Conservation (phyloP, 2,329 filamentous ascomycete species). For the Ophiostoma ips region DNA sequence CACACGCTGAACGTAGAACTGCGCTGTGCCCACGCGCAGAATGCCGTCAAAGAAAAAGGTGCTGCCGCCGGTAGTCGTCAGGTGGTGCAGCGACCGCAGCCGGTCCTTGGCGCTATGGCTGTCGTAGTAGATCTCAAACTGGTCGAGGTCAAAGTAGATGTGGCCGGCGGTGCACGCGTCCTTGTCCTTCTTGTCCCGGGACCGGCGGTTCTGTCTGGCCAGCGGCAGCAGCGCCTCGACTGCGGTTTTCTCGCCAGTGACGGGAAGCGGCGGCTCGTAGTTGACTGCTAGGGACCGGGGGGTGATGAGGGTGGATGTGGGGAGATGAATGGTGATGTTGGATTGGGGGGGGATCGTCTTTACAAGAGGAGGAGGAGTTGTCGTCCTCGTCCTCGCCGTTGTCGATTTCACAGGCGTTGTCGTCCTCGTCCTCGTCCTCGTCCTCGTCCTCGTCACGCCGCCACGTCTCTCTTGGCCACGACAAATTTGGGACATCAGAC, state of each 20-base stretch:
- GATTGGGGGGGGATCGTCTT: too few relatives aligned
- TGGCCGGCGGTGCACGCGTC: constrained; percentile 17
- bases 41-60: constrained; percentile 47
- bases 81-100: constrained; percentile 39
- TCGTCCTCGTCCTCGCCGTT: neutral
- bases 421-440: neutral
- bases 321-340: constrained; percentile 15
- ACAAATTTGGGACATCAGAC: too few relatives aligned
- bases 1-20: constrained; percentile 39
- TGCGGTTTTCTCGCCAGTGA: neutral
- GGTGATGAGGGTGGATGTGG: constrained; percentile 16
- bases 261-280: constrained; percentile 3
- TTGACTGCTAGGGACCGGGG: constrained; percentile 17
- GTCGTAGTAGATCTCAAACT: constrained; percentile 44
- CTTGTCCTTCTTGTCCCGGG: neutral
- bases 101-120: constrained; percentile 27
- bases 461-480: neutral
- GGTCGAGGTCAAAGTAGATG: constrained; percentile 37
- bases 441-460: neutral
- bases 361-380: too few relatives aligned
- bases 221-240: constrained; percentile 12
- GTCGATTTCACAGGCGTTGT: neutral
- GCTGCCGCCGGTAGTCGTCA: constrained; percentile 26
- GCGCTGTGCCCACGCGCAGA: constrained; percentile 28
- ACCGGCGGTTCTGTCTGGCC: neutral